Base-by-base conservation (phyloP, 208 protist genomes). In the Wallacemonas sp. region DNA sequence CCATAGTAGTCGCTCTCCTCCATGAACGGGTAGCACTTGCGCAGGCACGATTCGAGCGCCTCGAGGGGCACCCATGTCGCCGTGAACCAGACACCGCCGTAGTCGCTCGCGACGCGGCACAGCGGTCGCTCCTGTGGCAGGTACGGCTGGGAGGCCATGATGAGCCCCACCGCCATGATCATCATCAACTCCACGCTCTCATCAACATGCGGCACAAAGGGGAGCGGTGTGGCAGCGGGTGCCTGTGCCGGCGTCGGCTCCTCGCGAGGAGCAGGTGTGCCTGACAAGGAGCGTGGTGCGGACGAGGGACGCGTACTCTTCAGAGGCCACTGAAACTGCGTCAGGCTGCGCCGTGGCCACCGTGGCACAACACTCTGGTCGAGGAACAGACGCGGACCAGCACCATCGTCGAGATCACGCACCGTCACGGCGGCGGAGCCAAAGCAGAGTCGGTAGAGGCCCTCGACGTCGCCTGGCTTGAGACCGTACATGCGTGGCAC, bases 401-500 rank as follows among this genome's bases (percentile, higher is more conserved):
- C 43, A 3, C 4, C 11, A 8, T 8, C 43, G 17, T 23, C 19
- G 17, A 8, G 11, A 4, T 4, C 5, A 3, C 17, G 43, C 43
- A 47, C 43, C 17, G 43, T 47, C 43, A 47, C 43, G 11, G 43
- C 43, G 4, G 6, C 43, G 43, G 43, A 4, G 17, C 43, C 43
- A 47, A 47, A 47, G 17, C 43, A 47, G 17, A 47, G 43, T 19
- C 43, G 43, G 19, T 47, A 47, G 17, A 47, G 43, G 4, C 43
- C 43, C 19, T 8, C 43, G 19, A 47, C 19, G 43, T 47, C 43
- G 17, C 43, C 43, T 4, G 4, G 17, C 11, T 6, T 17, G 17
- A 47, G 43, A 17, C 43, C 43, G 43, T 47, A 47, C 43, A 23
- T 47, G 43, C 43, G 43, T 47, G 43, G 43, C 4, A 47, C 4